Percentiles rank a stretch among this genome's conserved stretches.
Evolutionary conservation across 768 basidiomycete genomes (phyloP).

Genomic region (Neoboletus brunneissimus): DNA sequence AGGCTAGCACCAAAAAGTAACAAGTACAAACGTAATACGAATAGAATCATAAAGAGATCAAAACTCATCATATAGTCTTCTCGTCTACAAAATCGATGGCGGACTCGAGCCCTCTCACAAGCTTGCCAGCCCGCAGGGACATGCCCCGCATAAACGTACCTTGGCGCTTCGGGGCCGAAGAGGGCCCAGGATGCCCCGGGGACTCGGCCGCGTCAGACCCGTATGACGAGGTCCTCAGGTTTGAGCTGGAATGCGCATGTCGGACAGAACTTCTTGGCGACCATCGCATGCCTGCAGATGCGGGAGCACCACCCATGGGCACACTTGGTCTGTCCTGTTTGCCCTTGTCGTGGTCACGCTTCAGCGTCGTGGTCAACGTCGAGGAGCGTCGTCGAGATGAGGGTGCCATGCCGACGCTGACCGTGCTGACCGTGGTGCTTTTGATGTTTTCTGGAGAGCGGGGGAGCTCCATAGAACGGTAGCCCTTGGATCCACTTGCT

Average conservation of each 20-base stretch:
- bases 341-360: conserved; percentile 7
- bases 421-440: conserved; percentile 22
- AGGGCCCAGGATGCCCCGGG: neutral
- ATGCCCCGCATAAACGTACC: conserved; percentile 32
- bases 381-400: conserved; percentile 25
- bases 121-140: conserved; percentile 33
- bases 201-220: conserved; percentile 12
- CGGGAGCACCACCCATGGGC: neutral
- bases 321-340: neutral
- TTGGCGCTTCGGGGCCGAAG: conserved; percentile 26
- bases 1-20: neutral
- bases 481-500: neutral
- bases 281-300: neutral
- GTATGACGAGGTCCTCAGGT: conserved; percentile 18
- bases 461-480: conserved; percentile 2
- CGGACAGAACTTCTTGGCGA: conserved; percentile 11
- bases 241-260: conserved; percentile 27
- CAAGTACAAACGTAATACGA: neutral
- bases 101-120: conserved; percentile 39
- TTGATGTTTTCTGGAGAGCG: conserved; percentile 5
- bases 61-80: neutral
- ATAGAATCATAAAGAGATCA: neutral
- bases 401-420: conserved; percentile 20
- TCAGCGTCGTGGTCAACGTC: conserved; percentile 18
- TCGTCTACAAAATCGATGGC: conserved; percentile 43